Evolutionary conservation across 2,329 filamentous ascomycete species (phyloP), one percentile per base, ranked within the genome.

Genomic region (Fusarium multiceps): DNA sequence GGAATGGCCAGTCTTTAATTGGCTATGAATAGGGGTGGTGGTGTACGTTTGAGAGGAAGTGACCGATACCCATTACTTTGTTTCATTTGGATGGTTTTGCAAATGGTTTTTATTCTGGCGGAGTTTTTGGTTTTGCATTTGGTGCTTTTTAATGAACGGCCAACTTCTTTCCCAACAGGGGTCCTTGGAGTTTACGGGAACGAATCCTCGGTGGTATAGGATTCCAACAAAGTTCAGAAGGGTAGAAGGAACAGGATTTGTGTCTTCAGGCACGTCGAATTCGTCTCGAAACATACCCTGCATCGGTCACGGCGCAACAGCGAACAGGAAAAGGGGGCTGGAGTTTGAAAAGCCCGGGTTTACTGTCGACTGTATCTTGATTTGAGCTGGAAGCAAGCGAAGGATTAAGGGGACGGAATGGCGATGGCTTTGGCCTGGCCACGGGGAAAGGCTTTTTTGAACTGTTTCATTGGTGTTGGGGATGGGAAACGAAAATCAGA

Each of bases 1-100:
- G 79, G 79, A 18, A 76, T 78, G 68, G 68, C 77, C 49, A 80
- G 79, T 57, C 72, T 78, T 42, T 80, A 72, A 74, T 41, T 41
- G 45, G 49, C 27, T 37, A 32, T 47, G 4, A n/a, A 32, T 40
- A 40, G 46, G 41, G 41, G 41, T 4, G 56, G 43, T 40, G 67
- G 46, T 54, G 63, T 63, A 59, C 46, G 55, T 43, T 63, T 63
- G 34, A 51, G 51, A 51, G 37, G 28, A 66, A 55, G 56, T 66
- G 58, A 53, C 61, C 69, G 72, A 72, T 73, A 68, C 70, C 66
- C 61, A 64, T 53, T 48, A 50, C 56, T 71, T 59, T 46, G 34
- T 47, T 67, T 63, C 34, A 40, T 27, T 55, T 49, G 62, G 41
- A 54, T 41, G 55, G 41, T 23, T 23, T 23, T 23, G 21, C 21